Evolutionary conservation across 257 asterid genomes (phyloP).

Genomic region (Orobanche coerulescens): DNA sequence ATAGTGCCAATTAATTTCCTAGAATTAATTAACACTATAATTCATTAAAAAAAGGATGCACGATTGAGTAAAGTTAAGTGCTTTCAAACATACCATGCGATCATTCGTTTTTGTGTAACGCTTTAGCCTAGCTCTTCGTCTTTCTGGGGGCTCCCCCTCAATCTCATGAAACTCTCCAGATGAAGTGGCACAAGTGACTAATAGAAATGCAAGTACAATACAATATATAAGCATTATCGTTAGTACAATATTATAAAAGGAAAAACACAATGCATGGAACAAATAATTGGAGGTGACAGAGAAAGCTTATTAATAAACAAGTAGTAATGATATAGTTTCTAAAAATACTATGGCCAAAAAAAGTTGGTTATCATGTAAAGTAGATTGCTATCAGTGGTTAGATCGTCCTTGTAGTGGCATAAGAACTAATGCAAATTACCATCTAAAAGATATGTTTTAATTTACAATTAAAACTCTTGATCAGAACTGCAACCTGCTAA

Average conservation of each 20-base stretch:
- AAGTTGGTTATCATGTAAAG: not conserved
- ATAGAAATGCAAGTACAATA: constrained; percentile 5
- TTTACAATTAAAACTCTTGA: not conserved
- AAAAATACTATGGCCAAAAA: not conserved
- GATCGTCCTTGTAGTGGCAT: not conserved
- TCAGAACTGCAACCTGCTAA: too few species aligned
- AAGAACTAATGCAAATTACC: not conserved
- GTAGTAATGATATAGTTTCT: not conserved
- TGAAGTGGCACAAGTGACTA: constrained; percentile 33
- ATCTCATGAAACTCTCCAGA: constrained; percentile 64
- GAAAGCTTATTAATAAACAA: constrained; percentile 9
- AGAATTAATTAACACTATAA: too few species aligned
- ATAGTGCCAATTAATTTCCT: too few species aligned
- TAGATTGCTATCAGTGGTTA: not conserved
- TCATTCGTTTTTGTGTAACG: constrained; percentile 54
- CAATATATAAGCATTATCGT: not conserved
- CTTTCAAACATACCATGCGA: constrained; percentile 58
- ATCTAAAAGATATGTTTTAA: not conserved
- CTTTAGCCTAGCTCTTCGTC: constrained; percentile 67
- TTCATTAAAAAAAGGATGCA: not conserved
- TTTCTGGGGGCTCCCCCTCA: constrained; percentile 71
- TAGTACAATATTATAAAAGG: not conserved
- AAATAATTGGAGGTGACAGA: not conserved
- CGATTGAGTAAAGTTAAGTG: not conserved
- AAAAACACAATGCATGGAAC: constrained; percentile 3